These are phyloP conservation scores for Pseudogymnoascus sp. DNA, from an alignment of 2,329 filamentous ascomycete genomes.

Conservation along the genomic window DNA sequence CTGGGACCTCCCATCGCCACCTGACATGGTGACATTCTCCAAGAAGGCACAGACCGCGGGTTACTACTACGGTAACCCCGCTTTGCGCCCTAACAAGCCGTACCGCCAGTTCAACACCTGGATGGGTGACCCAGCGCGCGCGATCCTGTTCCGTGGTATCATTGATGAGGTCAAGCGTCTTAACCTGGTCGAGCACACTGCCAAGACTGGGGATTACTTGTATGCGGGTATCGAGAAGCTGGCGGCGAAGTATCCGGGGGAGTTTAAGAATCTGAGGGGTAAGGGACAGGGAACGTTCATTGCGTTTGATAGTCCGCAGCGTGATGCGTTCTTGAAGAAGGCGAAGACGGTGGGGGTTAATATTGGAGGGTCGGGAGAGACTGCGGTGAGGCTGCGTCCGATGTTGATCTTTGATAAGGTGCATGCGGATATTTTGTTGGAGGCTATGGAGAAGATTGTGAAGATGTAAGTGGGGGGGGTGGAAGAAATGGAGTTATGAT, in stretches of 20 bases:
- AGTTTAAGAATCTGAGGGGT: conserved; percentile 67
- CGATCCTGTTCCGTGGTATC: conserved; percentile 69
- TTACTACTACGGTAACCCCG: conserved; percentile 73
- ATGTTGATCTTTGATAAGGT: conserved; percentile 84
- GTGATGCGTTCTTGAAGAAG: conserved; percentile 61
- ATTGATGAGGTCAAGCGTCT: conserved; percentile 65
- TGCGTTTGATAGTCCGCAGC: conserved; percentile 65
- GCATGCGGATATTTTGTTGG: conserved; percentile 80
- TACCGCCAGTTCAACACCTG: conserved; percentile 85
- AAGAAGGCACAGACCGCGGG: conserved; percentile 83
- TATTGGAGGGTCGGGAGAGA: conserved; percentile 65
- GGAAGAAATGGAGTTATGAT: conserved; percentile 2
- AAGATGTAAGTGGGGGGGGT: conserved; percentile 21
- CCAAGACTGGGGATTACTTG: conserved; percentile 54
- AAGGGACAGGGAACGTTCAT: conserved; percentile 73
- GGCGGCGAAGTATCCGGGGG: conserved; percentile 55
- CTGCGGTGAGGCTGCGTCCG: conserved; percentile 63
- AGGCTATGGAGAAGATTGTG: conserved; percentile 56
- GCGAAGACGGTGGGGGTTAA: conserved; percentile 68
- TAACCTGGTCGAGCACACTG: conserved; percentile 60
- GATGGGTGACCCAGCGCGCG: conserved; percentile 76
- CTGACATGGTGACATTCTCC: conserved; percentile 82
- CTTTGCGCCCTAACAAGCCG: conserved; percentile 68
- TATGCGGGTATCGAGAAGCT: conserved; percentile 57
- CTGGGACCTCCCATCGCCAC: conserved; percentile 64